Conservation (phyloP, 352 stramenopile genomes). For the Phytopythium delawarense region DNA sequence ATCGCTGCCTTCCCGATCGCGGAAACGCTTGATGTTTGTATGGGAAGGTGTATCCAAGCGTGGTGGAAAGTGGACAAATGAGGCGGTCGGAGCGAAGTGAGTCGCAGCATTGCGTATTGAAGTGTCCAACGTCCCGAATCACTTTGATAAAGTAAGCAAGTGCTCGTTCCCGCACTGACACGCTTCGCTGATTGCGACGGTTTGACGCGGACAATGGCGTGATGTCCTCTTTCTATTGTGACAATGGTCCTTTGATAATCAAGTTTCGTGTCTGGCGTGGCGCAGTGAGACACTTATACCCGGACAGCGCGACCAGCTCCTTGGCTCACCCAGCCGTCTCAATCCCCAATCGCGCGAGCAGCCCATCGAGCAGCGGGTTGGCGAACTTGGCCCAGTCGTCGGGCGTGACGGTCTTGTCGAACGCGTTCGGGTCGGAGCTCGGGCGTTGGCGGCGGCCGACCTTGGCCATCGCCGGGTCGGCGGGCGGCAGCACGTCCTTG, state of each 20-base stretch:
- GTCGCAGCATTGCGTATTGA: too few species aligned
- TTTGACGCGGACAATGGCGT: too few species aligned
- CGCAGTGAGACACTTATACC: not conserved
- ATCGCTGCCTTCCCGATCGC: not conserved
- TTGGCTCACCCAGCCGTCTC: not conserved
- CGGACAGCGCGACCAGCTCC: not conserved
- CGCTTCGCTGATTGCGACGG: too few species aligned
- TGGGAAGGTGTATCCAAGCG: not conserved
- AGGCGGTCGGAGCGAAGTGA: too few species aligned
- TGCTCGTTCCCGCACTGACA: too few species aligned
- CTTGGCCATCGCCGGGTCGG: not conserved
- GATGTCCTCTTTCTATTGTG: not conserved
- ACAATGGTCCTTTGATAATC: not conserved
- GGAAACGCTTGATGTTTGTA: not conserved
- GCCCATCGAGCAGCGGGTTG: conserved; percentile 40
- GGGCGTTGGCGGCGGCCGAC: conserved; percentile 6
- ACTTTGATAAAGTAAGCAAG: not conserved
- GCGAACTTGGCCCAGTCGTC: conserved; percentile 56
- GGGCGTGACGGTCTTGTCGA: conserved; percentile 46
- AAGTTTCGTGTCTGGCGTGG: not conserved
- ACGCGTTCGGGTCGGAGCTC: conserved; percentile 30
- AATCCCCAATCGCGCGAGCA: not conserved
- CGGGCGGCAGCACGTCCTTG: conserved; percentile 17
- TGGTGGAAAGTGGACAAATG: not conserved
- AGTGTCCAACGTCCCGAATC: not conserved